Percentiles rank a stretch among this genome's conserved stretches.
phyloP scores from a whole-genome alignment of 352 stramenopile genomes.

The Elongisporangium undulatum region DNA sequence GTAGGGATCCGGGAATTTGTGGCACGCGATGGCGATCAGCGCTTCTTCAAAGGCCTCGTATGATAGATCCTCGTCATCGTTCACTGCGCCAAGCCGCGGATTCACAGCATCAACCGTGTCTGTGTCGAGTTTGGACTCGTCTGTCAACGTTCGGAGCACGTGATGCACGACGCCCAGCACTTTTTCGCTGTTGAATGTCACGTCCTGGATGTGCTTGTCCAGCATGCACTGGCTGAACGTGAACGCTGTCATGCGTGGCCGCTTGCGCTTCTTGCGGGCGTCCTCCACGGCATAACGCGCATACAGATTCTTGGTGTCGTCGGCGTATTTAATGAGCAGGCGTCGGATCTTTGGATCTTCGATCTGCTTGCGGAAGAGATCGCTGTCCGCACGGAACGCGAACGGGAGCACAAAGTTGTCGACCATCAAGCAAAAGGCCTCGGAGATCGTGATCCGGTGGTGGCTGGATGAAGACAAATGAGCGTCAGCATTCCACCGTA shows the following conservation, averaged over 20 bases:
- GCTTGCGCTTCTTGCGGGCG: constrained; percentile 28
- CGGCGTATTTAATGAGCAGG: constrained; percentile 53
- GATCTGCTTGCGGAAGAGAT: constrained; percentile 71
- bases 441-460: constrained; percentile 62
- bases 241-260: constrained; percentile 46
- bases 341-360: constrained; percentile 61
- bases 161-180: constrained; percentile 53
- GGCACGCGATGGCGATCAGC: constrained; percentile 61
- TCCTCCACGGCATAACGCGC: constrained; percentile 47
- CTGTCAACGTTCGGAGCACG: constrained; percentile 19
- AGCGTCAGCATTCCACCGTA: neutral
- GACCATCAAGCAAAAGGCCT: constrained; percentile 70
- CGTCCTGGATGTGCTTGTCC: constrained; percentile 55
- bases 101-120: neutral
- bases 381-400: constrained; percentile 64
- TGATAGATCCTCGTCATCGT: constrained; percentile 48
- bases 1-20: constrained; percentile 78
- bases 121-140: neutral
- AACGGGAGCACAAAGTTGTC: constrained; percentile 74
- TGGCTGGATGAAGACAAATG: constrained; percentile 12
- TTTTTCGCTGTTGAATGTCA: constrained; percentile 58
- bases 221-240: constrained; percentile 61
- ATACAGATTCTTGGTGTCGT: constrained; percentile 59
- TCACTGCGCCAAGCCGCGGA: neutral
- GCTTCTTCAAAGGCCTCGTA: constrained; percentile 70